A percentile compares a stretch with the other conserved stretches of the same genome.
These are phyloP conservation scores for Rosa multiflora DNA, from an alignment of 306 rosid species.

Conservation along the genomic window DNA sequence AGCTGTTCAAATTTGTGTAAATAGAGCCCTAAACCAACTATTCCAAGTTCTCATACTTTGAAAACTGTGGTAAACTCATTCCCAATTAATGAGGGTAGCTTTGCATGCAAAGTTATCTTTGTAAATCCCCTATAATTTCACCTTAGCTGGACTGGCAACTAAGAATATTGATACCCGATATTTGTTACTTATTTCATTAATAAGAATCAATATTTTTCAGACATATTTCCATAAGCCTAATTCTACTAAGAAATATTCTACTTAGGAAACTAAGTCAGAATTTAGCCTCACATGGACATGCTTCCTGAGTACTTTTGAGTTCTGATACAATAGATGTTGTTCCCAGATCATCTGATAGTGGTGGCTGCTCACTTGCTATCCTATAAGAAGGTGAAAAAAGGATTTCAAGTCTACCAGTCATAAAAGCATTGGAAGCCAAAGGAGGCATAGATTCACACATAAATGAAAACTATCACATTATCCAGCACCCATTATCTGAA, in stretches of 20 bases:
- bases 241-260: constrained; percentile 4
- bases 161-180: neutral
- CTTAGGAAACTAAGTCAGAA: constrained; percentile 22
- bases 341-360: constrained; percentile 46
- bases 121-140: neutral
- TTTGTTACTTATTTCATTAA: neutral
- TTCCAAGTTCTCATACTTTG: constrained; percentile 4
- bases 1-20: neutral
- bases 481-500: constrained; percentile 13
- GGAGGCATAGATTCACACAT: constrained; percentile 3
- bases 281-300: constrained; percentile 41
- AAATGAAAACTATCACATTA: constrained; percentile 10
- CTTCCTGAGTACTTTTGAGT: constrained; percentile 35
- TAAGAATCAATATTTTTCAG: neutral
- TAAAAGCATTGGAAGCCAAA: constrained; percentile 16
- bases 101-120: neutral
- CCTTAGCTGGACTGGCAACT: neutral
- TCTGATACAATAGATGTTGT: constrained; percentile 47
- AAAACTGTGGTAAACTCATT: neutral
- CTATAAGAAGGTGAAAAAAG: constrained; percentile 42
- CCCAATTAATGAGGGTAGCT: neutral
- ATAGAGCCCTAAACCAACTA: neutral
- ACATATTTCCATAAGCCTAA: neutral
- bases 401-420: constrained; percentile 19
- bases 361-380: constrained; percentile 44